Percentiles rank a stretch among this genome's conserved stretches.
These are phyloP conservation scores for Colletotrichum higginsianum DNA, from an alignment of 2,329 filamentous ascomycete genomes.

Conservation along the genomic window DNA sequence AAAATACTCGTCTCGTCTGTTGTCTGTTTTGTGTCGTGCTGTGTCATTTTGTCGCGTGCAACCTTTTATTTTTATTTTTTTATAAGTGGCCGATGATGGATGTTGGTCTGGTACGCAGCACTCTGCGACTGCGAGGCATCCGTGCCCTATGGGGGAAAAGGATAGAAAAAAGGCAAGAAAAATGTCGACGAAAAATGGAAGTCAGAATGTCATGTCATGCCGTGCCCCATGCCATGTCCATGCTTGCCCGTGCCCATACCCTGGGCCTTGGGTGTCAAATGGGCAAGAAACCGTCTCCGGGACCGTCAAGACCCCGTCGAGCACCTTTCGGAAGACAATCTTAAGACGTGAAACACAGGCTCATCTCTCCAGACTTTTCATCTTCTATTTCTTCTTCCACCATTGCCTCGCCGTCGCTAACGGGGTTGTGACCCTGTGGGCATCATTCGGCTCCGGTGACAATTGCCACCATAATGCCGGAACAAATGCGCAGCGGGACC, in stretches of 20 bases:
- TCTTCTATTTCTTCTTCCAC: conserved; percentile 10
- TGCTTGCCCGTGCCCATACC: conserved; percentile 21
- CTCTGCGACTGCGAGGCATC: background rate
- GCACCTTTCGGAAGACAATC: conserved; percentile 16
- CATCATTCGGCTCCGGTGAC: conserved; percentile 15
- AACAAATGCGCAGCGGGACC: conserved; percentile 22
- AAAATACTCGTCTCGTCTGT: conserved; percentile 18
- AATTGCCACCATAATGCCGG: background rate
- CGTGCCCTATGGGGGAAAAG: background rate
- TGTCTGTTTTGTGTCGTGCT: conserved; percentile 13
- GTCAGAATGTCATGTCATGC: conserved; percentile 32
- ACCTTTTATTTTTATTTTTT: background rate
- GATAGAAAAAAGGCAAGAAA: no score
- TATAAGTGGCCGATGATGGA: background rate
- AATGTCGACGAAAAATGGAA: conserved; percentile 1
- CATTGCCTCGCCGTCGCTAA: conserved; percentile 18
- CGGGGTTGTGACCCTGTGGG: background rate
- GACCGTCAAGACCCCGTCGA: conserved; percentile 15
- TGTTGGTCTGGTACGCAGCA: background rate
- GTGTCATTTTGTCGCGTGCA: conserved; percentile 26
- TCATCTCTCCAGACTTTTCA: conserved; percentile 35
- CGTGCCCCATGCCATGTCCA: conserved; percentile 13
- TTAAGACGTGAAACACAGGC: conserved; percentile 25
- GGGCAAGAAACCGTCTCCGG: conserved; percentile 21
- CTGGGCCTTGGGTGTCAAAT: conserved; percentile 23